Evolutionary conservation across 1,284 basidiomycete genomes (phyloP).

Genomic region (Ganoderma lucidum): DNA sequence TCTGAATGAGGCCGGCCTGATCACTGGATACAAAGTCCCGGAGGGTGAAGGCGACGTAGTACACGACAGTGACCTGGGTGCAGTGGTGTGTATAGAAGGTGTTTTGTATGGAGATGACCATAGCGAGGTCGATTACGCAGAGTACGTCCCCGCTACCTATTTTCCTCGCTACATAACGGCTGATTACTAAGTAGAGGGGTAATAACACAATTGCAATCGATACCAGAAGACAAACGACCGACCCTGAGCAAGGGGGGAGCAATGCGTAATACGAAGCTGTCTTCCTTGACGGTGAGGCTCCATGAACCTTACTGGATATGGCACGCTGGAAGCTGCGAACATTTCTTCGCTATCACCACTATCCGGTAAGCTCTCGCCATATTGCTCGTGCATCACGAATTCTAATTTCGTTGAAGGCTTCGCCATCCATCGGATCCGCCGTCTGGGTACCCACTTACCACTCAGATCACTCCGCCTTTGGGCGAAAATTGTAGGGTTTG

Average conservation of each 20-base stretch:
- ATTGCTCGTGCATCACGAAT: not conserved
- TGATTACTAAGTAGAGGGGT: slow-evolving; percentile 56
- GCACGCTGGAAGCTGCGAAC: slow-evolving; percentile 83
- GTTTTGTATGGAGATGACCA: slow-evolving; percentile 63
- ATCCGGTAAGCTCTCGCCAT: slow-evolving; percentile 61
- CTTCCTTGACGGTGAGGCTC: slow-evolving; percentile 63
- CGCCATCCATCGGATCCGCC: slow-evolving; percentile 61
- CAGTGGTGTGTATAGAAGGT: slow-evolving; percentile 67
- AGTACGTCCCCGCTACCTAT: slow-evolving; percentile 49
- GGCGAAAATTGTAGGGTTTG: slow-evolving; percentile 74
- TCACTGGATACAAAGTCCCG: slow-evolving; percentile 45
- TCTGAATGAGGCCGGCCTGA: slow-evolving; percentile 42
- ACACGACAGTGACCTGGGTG: slow-evolving; percentile 42
- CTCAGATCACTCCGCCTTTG: slow-evolving; percentile 67
- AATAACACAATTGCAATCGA: slow-evolving; percentile 48
- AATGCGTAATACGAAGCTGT: slow-evolving; percentile 57
- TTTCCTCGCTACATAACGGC: slow-evolving; percentile 11
- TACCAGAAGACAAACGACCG: slow-evolving; percentile 45
- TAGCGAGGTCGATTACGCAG: slow-evolving; percentile 59
- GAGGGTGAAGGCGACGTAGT: slow-evolving; percentile 29
- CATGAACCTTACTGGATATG: slow-evolving; percentile 84
- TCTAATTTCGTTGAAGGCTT: slow-evolving; percentile 49
- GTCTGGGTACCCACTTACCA: slow-evolving; percentile 69
- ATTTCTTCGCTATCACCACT: slow-evolving; percentile 75
- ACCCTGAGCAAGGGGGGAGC: slow-evolving; percentile 52